A percentile compares a stretch with the other conserved stretches of the same genome.
Conservation (phyloP, 1,284 basidiomycete genomes). For the Laetiporus sulphureus region DNA sequence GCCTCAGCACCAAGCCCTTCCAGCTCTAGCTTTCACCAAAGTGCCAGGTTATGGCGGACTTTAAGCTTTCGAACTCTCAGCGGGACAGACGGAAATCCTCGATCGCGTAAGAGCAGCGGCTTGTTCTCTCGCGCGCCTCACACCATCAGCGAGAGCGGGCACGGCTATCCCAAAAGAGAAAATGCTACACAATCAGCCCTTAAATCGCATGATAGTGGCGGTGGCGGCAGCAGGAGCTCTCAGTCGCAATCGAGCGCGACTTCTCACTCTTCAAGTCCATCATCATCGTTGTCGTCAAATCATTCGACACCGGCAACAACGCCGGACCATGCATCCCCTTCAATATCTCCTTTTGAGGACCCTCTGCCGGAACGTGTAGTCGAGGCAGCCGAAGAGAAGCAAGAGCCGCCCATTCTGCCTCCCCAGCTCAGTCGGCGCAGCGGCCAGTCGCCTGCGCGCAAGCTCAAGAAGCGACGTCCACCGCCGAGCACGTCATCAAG, state of each 20-base stretch:
- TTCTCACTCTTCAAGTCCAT: conserved; percentile 2
- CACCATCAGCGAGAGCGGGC: conserved; percentile 14
- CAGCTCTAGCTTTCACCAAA: conserved; percentile 1
- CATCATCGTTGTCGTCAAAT: conserved; percentile 6
- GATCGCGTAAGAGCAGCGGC: conserved; percentile 9
- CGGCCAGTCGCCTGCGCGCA: conserved; percentile 10
- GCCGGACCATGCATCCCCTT: conserved; percentile 10
- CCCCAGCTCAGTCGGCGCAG: neutral
- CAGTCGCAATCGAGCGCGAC: conserved; percentile 7
- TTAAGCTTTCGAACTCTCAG: conserved; percentile 3
- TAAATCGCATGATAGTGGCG: conserved; percentile 10
- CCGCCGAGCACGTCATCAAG: conserved; percentile 2
- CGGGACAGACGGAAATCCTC: neutral
- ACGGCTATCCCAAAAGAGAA: neutral
- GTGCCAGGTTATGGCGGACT: conserved; percentile 5
- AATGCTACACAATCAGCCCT: conserved; percentile 7
- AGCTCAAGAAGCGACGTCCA: conserved; percentile 19
- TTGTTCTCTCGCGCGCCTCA: conserved; percentile 12
- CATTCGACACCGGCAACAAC: conserved; percentile 17
- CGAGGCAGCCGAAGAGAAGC: neutral
- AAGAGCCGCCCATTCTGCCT: conserved; percentile 1
- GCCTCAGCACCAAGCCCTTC: neutral
- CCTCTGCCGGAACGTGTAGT: neutral
- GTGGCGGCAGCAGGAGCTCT: neutral
- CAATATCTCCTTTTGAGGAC: neutral